These are phyloP conservation scores for Biancaea sappan DNA, from an alignment of 306 rosid genomes.

Conservation along the genomic window DNA sequence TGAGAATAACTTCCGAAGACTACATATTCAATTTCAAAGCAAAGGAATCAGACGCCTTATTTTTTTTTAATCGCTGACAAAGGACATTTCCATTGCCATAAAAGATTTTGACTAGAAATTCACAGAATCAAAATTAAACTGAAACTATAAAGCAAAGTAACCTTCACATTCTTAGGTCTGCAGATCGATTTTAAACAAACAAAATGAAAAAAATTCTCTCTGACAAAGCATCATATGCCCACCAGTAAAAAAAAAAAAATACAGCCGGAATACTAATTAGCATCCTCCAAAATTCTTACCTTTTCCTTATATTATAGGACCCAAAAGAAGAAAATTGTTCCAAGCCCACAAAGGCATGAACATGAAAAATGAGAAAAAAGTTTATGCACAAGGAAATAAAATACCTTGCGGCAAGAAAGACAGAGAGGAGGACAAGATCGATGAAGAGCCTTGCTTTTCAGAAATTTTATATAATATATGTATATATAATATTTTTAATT, in stretches of 20 bases:
- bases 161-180: conserved; percentile 14
- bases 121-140: conserved; percentile 23
- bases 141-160: conserved; percentile 4
- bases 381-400: conserved; percentile 34
- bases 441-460: conserved; percentile 31
- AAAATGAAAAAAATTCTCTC: conserved; percentile 11
- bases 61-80: not conserved
- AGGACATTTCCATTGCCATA: conserved; percentile 27
- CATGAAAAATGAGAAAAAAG: too few relatives aligned
- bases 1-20: conserved; percentile 21
- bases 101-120: not conserved
- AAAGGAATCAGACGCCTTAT: conserved; percentile 9
- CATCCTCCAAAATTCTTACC: conserved; percentile 1
- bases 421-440: conserved; percentile 50
- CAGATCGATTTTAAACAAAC: conserved; percentile 34
- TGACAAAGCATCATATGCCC: conserved; percentile 27
- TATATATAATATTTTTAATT: too few relatives aligned
- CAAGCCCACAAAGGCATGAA: too few relatives aligned
- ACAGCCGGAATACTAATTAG: not conserved
- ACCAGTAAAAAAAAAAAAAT: not conserved
- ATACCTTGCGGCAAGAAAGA: conserved; percentile 48
- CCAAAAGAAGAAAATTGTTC: too few relatives aligned
- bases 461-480: not conserved
- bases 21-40: conserved; percentile 11
- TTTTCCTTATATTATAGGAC: conserved; percentile 34